Evolutionary conservation across 2,329 filamentous ascomycete genomes (phyloP).

Genomic region (Canariomyces notabilis): DNA sequence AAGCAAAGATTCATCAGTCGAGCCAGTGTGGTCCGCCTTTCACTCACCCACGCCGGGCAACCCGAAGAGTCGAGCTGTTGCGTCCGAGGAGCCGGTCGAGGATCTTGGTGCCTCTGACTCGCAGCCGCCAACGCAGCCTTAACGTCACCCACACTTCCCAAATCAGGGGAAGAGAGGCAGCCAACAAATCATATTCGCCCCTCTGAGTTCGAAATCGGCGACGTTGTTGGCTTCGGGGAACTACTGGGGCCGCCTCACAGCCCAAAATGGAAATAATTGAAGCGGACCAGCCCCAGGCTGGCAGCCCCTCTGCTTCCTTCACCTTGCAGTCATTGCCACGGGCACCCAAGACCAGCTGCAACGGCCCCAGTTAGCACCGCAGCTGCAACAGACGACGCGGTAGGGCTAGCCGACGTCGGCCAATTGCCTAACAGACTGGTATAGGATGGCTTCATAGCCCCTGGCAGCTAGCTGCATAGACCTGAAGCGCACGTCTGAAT

Average conservation of each 20-base stretch:
- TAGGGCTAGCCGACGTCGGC: neutral
- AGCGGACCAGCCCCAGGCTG: neutral
- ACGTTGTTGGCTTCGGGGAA: constrained; percentile 1
- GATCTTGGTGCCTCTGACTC: neutral
- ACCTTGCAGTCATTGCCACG: neutral
- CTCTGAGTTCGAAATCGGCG: neutral
- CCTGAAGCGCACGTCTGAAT: too few species aligned
- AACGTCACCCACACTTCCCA: constrained; percentile 4
- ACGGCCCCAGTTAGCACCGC: neutral
- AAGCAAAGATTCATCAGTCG: too few species aligned
- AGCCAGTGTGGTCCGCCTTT: too few species aligned
- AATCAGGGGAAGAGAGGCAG: neutral
- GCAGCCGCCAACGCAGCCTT: constrained; percentile 1
- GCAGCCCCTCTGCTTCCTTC: neutral
- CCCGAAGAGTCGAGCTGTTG: neutral
- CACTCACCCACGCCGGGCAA: neutral
- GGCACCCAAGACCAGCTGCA: constrained; percentile 3
- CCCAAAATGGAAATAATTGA: constrained; percentile 1
- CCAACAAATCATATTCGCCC: constrained; percentile 8
- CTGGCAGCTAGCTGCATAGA: too few species aligned
- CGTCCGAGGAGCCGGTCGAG: neutral
- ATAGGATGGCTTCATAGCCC: too few species aligned
- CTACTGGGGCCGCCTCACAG: neutral
- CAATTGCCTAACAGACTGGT: neutral
- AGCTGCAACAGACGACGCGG: constrained; percentile 4